Evolutionary conservation across 2,329 filamentous ascomycete genomes (phyloP).

Genomic region (Cladosporium oxysporum): DNA sequence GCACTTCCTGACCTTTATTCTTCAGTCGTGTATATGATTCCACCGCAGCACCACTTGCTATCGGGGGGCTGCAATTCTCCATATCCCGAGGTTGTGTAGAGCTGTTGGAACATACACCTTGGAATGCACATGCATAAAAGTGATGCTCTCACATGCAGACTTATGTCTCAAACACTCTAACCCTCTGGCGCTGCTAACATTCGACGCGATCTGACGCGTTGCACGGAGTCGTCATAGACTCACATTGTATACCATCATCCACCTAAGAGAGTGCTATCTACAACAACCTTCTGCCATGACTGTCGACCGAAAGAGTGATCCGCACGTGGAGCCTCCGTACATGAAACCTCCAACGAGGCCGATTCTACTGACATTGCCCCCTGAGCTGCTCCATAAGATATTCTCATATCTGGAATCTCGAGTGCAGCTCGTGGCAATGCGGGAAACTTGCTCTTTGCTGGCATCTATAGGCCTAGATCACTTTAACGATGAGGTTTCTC

Average conservation of each 20-base stretch:
- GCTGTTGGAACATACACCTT: neutral
- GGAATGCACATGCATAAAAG: neutral
- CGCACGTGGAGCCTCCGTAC: neutral
- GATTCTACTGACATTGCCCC: neutral
- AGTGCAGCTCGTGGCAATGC: neutral
- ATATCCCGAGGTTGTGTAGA: neutral
- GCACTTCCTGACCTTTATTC: neutral
- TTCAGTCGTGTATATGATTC: neutral
- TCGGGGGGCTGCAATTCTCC: neutral
- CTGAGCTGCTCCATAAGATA: slow-evolving; percentile 1
- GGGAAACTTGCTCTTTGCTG: neutral
- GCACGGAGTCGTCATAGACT: neutral
- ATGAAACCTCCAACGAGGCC: neutral
- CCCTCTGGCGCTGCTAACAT: neutral
- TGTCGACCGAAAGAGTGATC: neutral
- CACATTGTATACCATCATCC: neutral
- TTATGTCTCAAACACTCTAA: neutral
- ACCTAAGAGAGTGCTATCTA: neutral
- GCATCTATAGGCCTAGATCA: neutral
- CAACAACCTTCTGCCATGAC: neutral
- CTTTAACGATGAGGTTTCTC: neutral
- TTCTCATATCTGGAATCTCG: neutral
- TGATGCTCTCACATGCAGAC: neutral
- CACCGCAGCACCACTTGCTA: too few relatives aligned
- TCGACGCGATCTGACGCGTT: neutral